A percentile compares a stretch with the other conserved stretches of the same genome.
phyloP scores from a whole-genome alignment of 768 basidiomycete species.

The Leccinum uliginosum region DNA sequence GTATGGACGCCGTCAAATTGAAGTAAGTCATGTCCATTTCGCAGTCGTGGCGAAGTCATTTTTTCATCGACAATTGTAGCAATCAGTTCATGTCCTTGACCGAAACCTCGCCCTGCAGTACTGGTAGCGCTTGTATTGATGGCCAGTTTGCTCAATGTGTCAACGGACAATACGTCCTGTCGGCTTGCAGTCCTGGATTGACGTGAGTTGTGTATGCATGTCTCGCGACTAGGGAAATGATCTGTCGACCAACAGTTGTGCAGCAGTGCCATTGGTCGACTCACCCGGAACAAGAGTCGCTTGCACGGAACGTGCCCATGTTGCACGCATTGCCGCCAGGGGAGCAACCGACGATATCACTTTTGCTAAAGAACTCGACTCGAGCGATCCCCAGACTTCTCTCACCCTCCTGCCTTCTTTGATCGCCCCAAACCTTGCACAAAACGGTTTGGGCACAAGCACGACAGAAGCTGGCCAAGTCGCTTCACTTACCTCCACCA shows the following conservation, averaged over 20 bases:
- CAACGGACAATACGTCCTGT: conserved; percentile 34
- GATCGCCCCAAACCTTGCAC: conserved; percentile 49
- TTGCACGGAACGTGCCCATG: conserved; percentile 47
- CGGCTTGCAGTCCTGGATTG: conserved; percentile 16
- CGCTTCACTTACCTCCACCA: conserved; percentile 55
- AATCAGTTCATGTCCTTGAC: conserved; percentile 19
- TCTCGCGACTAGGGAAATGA: background rate
- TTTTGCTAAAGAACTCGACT: conserved; percentile 14
- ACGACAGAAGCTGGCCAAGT: conserved; percentile 42
- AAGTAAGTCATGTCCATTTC: conserved; percentile 39
- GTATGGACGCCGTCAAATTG: conserved; percentile 37
- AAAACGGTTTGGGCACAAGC: conserved; percentile 40
- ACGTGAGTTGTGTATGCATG: conserved; percentile 7
- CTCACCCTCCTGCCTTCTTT: conserved; percentile 43
- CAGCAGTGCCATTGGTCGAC: conserved; percentile 49
- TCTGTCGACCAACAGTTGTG: conserved; percentile 10
- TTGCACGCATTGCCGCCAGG: conserved; percentile 43
- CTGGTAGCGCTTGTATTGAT: conserved; percentile 46
- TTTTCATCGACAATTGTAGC: conserved; percentile 39
- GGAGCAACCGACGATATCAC: conserved; percentile 20
- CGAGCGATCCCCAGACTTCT: conserved; percentile 21
- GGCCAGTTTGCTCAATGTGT: conserved; percentile 55
- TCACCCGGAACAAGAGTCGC: conserved; percentile 45
- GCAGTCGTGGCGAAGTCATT: conserved; percentile 46
- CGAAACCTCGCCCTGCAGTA: conserved; percentile 32